phyloP scores from a whole-genome alignment of 73 alveolate species.

The Paramecium caudatum region DNA sequence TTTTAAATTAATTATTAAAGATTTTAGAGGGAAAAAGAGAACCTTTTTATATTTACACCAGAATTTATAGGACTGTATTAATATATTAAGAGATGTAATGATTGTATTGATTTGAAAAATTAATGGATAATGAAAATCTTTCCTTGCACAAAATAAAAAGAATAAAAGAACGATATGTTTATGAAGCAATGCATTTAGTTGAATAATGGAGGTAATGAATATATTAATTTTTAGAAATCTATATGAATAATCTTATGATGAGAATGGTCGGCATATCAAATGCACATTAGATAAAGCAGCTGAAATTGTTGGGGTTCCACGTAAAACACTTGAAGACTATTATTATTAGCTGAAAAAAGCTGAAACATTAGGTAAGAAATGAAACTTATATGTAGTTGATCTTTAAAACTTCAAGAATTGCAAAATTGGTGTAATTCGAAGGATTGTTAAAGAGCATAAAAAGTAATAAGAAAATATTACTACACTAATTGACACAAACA shows the following conservation, averaged over 20 bases:
- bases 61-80: no score
- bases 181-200: slow-evolving; percentile 43
- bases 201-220: slow-evolving; percentile 43
- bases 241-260: neutral
- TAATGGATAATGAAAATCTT: neutral
- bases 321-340: slow-evolving; percentile 78
- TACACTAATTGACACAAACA: neutral
- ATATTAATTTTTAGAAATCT: neutral
- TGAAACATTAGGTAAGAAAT: slow-evolving; percentile 44
- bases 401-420: slow-evolving; percentile 49
- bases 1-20: no score
- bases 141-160: neutral
- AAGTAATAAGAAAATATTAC: neutral
- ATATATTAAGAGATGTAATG: no score
- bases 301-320: slow-evolving; percentile 70
- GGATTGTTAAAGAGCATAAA: slow-evolving; percentile 48
- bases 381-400: slow-evolving; percentile 20
- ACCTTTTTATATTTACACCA: no score
- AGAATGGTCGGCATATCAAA: slow-evolving; percentile 63
- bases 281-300: slow-evolving; percentile 74
- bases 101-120: slow-evolving; percentile 22
- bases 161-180: slow-evolving; percentile 57
- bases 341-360: slow-evolving; percentile 69
- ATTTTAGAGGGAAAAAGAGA: no score
- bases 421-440: slow-evolving; percentile 51